Evolutionary conservation across 1,284 basidiomycete genomes (phyloP).

Genomic region (Porphyrellus sp.): DNA sequence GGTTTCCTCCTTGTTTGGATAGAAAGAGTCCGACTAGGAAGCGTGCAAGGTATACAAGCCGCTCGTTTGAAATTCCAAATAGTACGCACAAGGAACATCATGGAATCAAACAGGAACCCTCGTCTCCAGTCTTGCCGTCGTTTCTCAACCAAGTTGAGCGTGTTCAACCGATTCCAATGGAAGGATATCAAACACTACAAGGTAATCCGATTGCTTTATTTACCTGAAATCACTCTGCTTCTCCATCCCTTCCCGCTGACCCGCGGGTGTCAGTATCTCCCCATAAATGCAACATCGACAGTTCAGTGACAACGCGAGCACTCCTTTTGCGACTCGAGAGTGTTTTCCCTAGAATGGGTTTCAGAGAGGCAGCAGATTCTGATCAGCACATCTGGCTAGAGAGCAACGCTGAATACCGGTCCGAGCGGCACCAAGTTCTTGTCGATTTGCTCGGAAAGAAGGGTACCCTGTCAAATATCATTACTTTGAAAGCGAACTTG

Average conservation of each 20-base stretch:
- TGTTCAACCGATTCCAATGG: background rate
- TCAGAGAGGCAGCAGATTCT: conserved; percentile 3
- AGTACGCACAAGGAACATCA: background rate
- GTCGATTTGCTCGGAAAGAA: conserved; percentile 10
- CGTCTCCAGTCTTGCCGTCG: background rate
- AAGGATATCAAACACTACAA: background rate
- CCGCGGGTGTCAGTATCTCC: background rate
- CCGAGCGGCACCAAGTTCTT: conserved; percentile 13
- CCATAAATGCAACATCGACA: background rate
- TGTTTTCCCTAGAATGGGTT: conserved; percentile 3
- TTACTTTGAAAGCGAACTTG: background rate
- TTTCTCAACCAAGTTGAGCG: background rate
- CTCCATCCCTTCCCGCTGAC: background rate
- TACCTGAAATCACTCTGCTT: background rate
- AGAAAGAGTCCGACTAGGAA: background rate
- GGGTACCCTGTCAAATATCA: conserved; percentile 5
- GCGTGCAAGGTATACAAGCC: background rate
- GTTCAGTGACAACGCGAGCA: background rate
- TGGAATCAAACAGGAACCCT: background rate
- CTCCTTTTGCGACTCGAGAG: conserved; percentile 6
- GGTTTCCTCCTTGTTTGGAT: background rate
- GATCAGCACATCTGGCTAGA: background rate
- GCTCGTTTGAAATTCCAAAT: background rate
- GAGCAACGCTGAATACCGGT: background rate
- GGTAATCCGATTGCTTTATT: background rate